Base-by-base conservation (phyloP, 495 filamentous ascomycete species). In the Aspergillus wentii region DNA sequence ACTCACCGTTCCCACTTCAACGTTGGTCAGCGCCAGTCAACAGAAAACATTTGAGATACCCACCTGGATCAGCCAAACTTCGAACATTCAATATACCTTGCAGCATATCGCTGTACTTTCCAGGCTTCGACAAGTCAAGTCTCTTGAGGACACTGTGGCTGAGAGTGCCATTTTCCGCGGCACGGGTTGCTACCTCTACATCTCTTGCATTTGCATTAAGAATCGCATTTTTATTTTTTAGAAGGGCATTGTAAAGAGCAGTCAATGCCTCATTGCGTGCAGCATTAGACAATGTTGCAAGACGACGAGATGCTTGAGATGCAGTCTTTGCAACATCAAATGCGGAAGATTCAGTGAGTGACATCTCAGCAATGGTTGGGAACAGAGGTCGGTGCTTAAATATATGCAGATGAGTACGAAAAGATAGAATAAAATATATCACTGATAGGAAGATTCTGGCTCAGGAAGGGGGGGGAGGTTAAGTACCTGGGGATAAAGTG, bases 31-130 rank as follows among this genome's bases (percentile, higher is more conserved):
- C 16, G 16, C 30, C 13, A 35, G 9, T 26, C 8, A 17, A 17
- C n/a, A 26, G 10, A 27, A 31, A n/a, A 16, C 26, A 17, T 16
- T 15, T 33, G 14, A 42, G 11, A 21, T 20, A 68, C 79, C 55
- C 65, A 94, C 89, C 76, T 46, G 94, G 92, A 65, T 99, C 92
- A 40, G 84, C 79, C 10, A 99, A 72, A 35, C 78, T 78, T 46
- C 85, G 74, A 27, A 99, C 94, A 62, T 91, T 86, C 35, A 95
- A 57, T 44, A 99, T 94, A 18, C 92, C 94, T 61, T 94, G 81
- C 32, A 99, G 74, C 92, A 97, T 99, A 49, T 96, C 92, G 49
- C 95, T 87, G 75, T 81, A 98, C 68, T 98, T 97, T 26, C 90
- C 88, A 36, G 77, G 75, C 54, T 83, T 83, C 7, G 80, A 77